Evolutionary conservation across 2,329 filamentous ascomycete genomes (phyloP).

Genomic region (Cordyceps cateniannulata): DNA sequence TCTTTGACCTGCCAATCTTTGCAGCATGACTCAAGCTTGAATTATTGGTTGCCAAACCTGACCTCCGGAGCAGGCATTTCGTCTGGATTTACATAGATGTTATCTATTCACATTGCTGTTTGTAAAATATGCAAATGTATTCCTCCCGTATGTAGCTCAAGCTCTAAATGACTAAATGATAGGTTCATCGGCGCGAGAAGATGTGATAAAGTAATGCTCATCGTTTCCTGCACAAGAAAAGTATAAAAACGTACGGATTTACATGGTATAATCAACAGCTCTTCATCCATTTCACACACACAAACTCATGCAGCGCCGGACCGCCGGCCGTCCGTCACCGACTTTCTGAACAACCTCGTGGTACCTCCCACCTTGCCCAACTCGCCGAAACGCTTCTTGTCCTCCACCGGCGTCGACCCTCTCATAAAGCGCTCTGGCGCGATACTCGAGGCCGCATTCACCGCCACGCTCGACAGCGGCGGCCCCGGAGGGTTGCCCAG

Average conservation of each 20-base stretch:
- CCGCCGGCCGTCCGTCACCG: neutral
- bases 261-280: constrained; percentile 10
- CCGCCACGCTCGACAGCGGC: neutral
- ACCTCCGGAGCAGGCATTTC: no score
- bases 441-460: neutral
- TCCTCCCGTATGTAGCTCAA: neutral
- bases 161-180: neutral
- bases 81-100: no score
- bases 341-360: constrained; percentile 60
- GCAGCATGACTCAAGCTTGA: no score
- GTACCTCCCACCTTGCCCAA: constrained; percentile 67
- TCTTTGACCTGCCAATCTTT: neutral
- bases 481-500: constrained; percentile 19
- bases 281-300: neutral
- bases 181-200: no score
- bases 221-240: neutral
- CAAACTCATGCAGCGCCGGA: constrained; percentile 1
- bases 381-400: constrained; percentile 53
- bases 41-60: no score
- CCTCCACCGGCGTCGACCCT: constrained; percentile 9
- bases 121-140: neutral
- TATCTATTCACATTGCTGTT: neutral
- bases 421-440: neutral
- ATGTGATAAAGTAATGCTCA: neutral
- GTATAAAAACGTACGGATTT: neutral